Conservation (phyloP, 2,329 filamentous ascomycete genomes). For the Nectriaceae sp. region DNA sequence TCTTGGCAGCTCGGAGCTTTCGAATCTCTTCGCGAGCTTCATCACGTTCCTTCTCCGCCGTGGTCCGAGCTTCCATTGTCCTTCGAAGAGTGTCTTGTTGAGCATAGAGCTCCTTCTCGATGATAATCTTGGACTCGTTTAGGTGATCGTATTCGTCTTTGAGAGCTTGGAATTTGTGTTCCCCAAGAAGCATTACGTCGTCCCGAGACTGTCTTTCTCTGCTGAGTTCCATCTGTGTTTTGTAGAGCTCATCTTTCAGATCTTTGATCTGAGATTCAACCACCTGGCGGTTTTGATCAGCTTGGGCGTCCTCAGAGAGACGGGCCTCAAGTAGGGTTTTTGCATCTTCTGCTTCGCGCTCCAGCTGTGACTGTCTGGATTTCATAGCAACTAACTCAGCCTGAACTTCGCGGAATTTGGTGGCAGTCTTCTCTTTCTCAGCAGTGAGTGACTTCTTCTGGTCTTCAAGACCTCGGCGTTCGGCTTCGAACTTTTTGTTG, state of each 20-base stretch:
- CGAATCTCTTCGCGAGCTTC: constrained; percentile 86
- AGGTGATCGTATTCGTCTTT: constrained; percentile 83
- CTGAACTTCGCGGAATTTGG: constrained; percentile 78
- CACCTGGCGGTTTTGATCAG: constrained; percentile 76
- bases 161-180: constrained; percentile 82
- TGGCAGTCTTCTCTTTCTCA: constrained; percentile 79
- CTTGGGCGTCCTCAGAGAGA: constrained; percentile 86
- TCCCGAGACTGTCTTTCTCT: constrained; percentile 91
- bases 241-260: constrained; percentile 82
- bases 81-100: constrained; percentile 90
- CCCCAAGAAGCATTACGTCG: constrained; percentile 86
- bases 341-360: constrained; percentile 86
- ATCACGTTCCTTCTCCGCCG: constrained; percentile 84
- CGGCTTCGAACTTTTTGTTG: constrained; percentile 78
- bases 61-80: constrained; percentile 76
- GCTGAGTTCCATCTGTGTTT: constrained; percentile 84
- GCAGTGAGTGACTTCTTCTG: constrained; percentile 71
- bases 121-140: constrained; percentile 93
- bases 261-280: constrained; percentile 86
- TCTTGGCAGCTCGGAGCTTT: constrained; percentile 78
- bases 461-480: constrained; percentile 75
- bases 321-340: constrained; percentile 85
- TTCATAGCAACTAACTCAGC: constrained; percentile 86
- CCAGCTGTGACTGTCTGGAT: constrained; percentile 79
- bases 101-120: constrained; percentile 96